phyloP scores from a whole-genome alignment of 805 yeast genomes.

The Yamadazyma nakazawae region DNA sequence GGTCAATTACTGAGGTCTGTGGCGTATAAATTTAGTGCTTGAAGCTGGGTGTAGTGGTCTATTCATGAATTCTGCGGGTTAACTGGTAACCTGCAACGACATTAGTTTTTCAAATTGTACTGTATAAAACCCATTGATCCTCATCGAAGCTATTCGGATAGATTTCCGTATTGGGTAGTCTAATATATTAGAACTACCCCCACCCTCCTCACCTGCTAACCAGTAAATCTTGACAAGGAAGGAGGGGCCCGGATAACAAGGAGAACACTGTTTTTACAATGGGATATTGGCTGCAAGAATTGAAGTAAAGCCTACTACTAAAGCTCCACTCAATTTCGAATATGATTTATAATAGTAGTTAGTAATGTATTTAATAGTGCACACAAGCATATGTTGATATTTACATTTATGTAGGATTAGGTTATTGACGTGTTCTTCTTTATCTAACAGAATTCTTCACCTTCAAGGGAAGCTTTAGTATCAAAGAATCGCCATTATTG shows the following conservation, averaged over 20 bases:
- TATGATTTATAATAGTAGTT: too few species aligned
- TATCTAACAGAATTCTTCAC: neutral
- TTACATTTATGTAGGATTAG: neutral
- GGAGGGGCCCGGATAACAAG: too few species aligned
- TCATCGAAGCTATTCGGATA: too few species aligned
- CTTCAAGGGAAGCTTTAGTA: conserved; percentile 33
- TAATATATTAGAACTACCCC: neutral
- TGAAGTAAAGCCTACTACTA: too few species aligned
- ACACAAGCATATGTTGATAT: neutral
- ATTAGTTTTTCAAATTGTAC: neutral
- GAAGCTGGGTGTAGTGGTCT: neutral
- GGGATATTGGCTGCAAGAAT: neutral
- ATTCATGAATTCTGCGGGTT: neutral
- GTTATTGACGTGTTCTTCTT: neutral
- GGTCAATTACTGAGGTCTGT: too few species aligned
- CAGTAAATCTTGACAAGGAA: neutral
- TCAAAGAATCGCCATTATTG: conserved; percentile 26
- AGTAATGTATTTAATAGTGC: too few species aligned
- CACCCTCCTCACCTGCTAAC: neutral
- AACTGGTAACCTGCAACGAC: neutral
- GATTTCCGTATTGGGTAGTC: too few species aligned
- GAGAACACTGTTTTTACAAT: neutral
- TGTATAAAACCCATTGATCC: too few species aligned
- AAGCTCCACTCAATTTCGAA: too few species aligned
- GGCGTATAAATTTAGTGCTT: too few species aligned